Conservation (phyloP, 306 rosid genomes). For the Ammopiptanthus mongolicus region DNA sequence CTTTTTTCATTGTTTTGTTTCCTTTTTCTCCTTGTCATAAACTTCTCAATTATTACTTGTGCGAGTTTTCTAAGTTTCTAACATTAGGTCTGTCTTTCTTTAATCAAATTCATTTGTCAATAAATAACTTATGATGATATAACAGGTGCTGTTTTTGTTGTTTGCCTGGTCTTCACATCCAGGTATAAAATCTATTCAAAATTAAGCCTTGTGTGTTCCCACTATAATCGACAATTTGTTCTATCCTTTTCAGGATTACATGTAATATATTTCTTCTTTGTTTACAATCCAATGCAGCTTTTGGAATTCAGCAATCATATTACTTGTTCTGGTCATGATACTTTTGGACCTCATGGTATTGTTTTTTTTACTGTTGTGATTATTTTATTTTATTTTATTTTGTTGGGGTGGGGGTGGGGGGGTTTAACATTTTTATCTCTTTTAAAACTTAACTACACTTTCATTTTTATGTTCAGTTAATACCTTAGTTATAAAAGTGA, state of each 20-base stretch:
- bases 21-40: neutral
- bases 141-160: constrained; percentile 90
- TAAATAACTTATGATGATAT: constrained; percentile 21
- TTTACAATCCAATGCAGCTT: constrained; percentile 51
- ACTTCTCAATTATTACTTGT: constrained; percentile 11
- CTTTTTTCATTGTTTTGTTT: constrained; percentile 3
- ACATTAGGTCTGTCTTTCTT: neutral
- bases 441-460: too few relatives aligned
- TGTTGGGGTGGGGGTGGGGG: too few relatives aligned
- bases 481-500: neutral
- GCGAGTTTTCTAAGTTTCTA: neutral
- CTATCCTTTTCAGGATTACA: neutral
- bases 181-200: constrained; percentile 51
- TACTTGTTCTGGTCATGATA: constrained; percentile 86
- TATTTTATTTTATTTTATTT: constrained; percentile 1
- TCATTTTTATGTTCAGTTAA: neutral
- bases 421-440: too few relatives aligned
- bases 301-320: constrained; percentile 81
- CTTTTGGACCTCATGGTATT: constrained; percentile 90
- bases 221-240: neutral
- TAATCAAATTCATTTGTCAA: neutral
- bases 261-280: neutral
- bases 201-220: constrained; percentile 6
- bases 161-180: constrained; percentile 75
- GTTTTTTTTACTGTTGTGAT: neutral